A percentile compares a stretch with the other conserved stretches of the same genome.
Conservation (phyloP, 176 grass and related monocot genomes). For the Triticum dicoccoides region DNA sequence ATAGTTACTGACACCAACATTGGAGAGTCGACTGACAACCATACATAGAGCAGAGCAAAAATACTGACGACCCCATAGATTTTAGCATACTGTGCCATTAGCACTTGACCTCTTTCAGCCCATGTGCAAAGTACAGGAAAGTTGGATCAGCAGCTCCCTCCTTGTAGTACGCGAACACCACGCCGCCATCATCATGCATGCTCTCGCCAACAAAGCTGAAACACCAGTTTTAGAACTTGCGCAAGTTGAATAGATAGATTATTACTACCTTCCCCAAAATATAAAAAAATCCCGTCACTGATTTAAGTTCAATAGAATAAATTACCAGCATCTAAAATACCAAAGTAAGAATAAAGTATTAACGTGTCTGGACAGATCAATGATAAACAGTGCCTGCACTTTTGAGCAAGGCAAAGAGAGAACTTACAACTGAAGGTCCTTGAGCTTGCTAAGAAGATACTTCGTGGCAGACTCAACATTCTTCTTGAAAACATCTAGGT, state of each 20-base stretch:
- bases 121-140: constrained; percentile 78
- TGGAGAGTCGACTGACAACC: not conserved
- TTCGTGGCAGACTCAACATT: constrained; percentile 71
- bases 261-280: not conserved
- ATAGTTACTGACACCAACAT: constrained; percentile 14
- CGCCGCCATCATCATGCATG: constrained; percentile 65
- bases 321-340: not conserved
- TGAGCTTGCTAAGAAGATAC: constrained; percentile 74
- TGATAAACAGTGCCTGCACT: not conserved
- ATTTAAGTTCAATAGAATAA: not conserved
- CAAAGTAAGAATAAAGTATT: not conserved
- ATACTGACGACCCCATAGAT: not conserved
- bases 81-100: constrained; percentile 1
- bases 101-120: constrained; percentile 86
- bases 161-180: constrained; percentile 94
- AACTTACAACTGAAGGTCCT: constrained; percentile 94
- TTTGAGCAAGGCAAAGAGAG: not conserved
- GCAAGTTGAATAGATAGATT: not conserved
- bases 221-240: not conserved
- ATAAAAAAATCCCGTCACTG: not conserved
- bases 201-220: constrained; percentile 92
- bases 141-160: constrained; percentile 68
- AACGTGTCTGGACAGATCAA: not conserved
- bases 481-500: constrained; percentile 65
- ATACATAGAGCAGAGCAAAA: constrained; percentile 41